Evolutionary conservation across 768 basidiomycete genomes (phyloP).

Genomic region (Multifurca ochricompacta): DNA sequence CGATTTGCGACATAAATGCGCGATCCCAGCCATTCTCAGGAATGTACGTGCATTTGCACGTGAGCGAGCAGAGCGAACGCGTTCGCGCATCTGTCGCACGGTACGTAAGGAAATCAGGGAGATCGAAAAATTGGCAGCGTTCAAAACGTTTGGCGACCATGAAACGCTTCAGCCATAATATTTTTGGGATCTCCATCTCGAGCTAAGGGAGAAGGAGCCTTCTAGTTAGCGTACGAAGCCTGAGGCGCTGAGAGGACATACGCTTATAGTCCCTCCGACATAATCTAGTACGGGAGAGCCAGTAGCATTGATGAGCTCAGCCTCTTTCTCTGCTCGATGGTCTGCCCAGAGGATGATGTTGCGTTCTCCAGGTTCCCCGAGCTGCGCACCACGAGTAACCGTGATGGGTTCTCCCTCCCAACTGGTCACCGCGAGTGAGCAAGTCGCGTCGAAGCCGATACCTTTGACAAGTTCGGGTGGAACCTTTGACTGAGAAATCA

Average conservation of each 20-base stretch:
- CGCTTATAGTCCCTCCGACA: slow-evolving; percentile 95
- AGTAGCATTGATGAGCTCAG: slow-evolving; percentile 79
- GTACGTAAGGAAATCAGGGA: slow-evolving; percentile 96
- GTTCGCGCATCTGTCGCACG: slow-evolving; percentile 65
- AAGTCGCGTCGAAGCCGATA: slow-evolving; percentile 93
- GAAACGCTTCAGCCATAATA: slow-evolving; percentile 90
- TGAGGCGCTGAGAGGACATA: slow-evolving; percentile 28
- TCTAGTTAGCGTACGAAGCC: neutral
- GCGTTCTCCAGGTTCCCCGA: slow-evolving; percentile 63
- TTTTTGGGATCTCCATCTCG: slow-evolving; percentile 98
- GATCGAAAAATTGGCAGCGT: slow-evolving; percentile 77
- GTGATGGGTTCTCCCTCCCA: slow-evolving; percentile 62
- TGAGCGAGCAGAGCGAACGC: slow-evolving; percentile 87
- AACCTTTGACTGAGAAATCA: slow-evolving; percentile 51
- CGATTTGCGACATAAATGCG: slow-evolving; percentile 81
- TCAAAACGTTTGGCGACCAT: slow-evolving; percentile 69
- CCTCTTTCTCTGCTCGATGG: slow-evolving; percentile 89
- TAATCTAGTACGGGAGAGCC: slow-evolving; percentile 84
- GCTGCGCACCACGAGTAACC: slow-evolving; percentile 58
- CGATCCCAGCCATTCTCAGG: slow-evolving; percentile 84
- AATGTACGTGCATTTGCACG: slow-evolving; percentile 93
- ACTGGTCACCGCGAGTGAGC: slow-evolving; percentile 85
- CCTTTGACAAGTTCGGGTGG: slow-evolving; percentile 65
- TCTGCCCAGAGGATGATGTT: slow-evolving; percentile 97
- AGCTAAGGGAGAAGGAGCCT: slow-evolving; percentile 41